Conservation (phyloP, 2,329 filamentous ascomycete genomes). For the Trichophyton schoenleinii region DNA sequence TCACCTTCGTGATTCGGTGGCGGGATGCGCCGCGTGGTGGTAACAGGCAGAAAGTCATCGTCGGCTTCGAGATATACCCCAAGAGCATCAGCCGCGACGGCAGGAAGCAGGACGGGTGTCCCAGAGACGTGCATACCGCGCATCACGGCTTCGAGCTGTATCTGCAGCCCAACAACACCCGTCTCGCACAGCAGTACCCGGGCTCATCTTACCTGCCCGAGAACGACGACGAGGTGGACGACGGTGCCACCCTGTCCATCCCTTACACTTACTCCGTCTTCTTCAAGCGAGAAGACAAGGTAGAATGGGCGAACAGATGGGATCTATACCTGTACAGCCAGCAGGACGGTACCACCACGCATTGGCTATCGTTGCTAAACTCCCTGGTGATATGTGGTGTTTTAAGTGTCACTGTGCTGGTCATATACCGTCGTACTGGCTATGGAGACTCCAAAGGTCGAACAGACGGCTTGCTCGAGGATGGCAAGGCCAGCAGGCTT, state of each 20-base stretch:
- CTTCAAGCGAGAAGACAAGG: constrained; percentile 65
- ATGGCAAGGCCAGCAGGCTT: constrained; percentile 47
- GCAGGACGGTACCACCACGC: constrained; percentile 65
- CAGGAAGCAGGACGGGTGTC: constrained; percentile 54
- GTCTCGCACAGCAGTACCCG: constrained; percentile 42
- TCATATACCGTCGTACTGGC: constrained; percentile 68
- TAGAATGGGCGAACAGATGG: constrained; percentile 79
- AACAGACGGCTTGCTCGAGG: constrained; percentile 53
- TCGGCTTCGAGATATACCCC: constrained; percentile 81
- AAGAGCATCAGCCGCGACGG: constrained; percentile 61
- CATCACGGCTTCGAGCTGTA: constrained; percentile 54
- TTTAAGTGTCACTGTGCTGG: constrained; percentile 63
- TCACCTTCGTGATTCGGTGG: constrained; percentile 71
- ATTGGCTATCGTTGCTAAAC: constrained; percentile 82
- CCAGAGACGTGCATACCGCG: constrained; percentile 50
- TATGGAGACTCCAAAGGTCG: constrained; percentile 65
- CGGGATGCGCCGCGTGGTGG: constrained; percentile 55
- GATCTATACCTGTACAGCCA: constrained; percentile 83
- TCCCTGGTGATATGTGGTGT: constrained; percentile 71
- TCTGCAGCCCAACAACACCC: constrained; percentile 51
- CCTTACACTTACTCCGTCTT: constrained; percentile 86
- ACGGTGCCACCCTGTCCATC: constrained; percentile 55
- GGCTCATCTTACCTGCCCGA: constrained; percentile 49
- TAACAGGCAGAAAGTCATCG: constrained; percentile 60
- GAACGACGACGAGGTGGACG: constrained; percentile 46